These are phyloP conservation scores for Escovopsis weberi DNA, from an alignment of 2,329 filamentous ascomycete species.

Conservation along the genomic window DNA sequence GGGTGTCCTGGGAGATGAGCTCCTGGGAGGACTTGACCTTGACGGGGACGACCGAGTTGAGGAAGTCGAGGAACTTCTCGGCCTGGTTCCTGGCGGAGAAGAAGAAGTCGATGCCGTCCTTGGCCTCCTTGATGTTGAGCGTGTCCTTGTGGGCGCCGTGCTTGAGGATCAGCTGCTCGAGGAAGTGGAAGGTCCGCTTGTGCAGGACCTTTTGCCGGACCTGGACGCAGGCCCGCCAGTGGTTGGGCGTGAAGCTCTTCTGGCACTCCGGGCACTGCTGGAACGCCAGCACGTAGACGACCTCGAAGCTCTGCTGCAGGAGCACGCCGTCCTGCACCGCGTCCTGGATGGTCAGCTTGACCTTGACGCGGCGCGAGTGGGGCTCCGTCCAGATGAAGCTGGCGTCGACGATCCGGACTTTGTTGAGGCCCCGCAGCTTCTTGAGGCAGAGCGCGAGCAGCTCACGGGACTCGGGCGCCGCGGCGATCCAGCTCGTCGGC, in stretches of 20 bases:
- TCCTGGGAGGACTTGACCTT: conserved; percentile 65
- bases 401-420: conserved; percentile 89
- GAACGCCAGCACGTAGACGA: conserved; percentile 77
- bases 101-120: conserved; percentile 93
- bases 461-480: conserved; percentile 77
- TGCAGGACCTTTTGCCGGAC: conserved; percentile 94
- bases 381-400: conserved; percentile 98
- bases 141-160: conserved; percentile 83
- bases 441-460: conserved; percentile 82
- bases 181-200: conserved; percentile 58
- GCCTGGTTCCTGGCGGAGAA: conserved; percentile 82
- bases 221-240: conserved; percentile 87
- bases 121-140: conserved; percentile 95
- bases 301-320: conserved; percentile 89
- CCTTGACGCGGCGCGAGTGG: conserved; percentile 79
- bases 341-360: conserved; percentile 88
- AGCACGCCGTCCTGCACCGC: conserved; percentile 46
- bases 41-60: conserved; percentile 67
- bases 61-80: conserved; percentile 82
- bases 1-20: conserved; percentile 82
- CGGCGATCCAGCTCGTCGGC: conserved; percentile 73
- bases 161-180: conserved; percentile 93
- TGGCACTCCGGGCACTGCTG: conserved; percentile 92
- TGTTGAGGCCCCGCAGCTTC: conserved; percentile 72
- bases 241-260: conserved; percentile 94